Percentiles rank a stretch among this genome's conserved stretches.
These are phyloP conservation scores for Salix viminalis DNA, from an alignment of 345 rosid genomes.

Conservation along the genomic window DNA sequence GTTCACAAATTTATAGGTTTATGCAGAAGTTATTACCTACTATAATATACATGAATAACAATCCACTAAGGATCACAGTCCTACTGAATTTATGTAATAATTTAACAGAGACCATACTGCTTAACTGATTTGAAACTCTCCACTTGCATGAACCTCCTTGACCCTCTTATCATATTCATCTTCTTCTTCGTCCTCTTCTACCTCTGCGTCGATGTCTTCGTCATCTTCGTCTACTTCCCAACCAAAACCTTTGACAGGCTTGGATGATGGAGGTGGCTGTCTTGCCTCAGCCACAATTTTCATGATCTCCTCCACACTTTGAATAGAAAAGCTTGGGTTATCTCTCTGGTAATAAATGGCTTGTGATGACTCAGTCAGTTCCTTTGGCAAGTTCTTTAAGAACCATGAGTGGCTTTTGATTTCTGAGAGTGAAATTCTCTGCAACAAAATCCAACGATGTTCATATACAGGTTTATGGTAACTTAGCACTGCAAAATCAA, in stretches of 20 bases:
- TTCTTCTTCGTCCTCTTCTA: conserved; percentile 61
- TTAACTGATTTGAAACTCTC: conserved; percentile 56
- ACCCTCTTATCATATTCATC: conserved; percentile 91
- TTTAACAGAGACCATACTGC: neutral
- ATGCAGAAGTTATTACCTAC: neutral
- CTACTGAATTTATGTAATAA: neutral
- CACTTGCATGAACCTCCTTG: conserved; percentile 83
- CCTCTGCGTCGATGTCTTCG: conserved; percentile 43
- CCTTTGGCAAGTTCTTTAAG: conserved; percentile 86
- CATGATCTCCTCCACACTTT: conserved; percentile 83
- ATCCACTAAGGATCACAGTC: neutral
- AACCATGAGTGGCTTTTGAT: conserved; percentile 76
- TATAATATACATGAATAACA: neutral
- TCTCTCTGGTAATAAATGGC: conserved; percentile 70
- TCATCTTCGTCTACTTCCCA: conserved; percentile 63
- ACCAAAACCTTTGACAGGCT: conserved; percentile 53
- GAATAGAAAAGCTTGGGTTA: conserved; percentile 63
- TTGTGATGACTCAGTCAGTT: conserved; percentile 73
- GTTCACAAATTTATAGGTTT: neutral
- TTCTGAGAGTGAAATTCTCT: conserved; percentile 27
- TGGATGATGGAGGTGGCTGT: conserved; percentile 53
- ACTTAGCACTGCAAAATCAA: neutral
- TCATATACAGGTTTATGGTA: neutral
- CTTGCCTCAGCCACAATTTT: conserved; percentile 89
- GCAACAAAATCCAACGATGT: neutral